Base-by-base conservation (phyloP, 2,329 filamentous ascomycete species). In the Colletotrichum orchidophilum region DNA sequence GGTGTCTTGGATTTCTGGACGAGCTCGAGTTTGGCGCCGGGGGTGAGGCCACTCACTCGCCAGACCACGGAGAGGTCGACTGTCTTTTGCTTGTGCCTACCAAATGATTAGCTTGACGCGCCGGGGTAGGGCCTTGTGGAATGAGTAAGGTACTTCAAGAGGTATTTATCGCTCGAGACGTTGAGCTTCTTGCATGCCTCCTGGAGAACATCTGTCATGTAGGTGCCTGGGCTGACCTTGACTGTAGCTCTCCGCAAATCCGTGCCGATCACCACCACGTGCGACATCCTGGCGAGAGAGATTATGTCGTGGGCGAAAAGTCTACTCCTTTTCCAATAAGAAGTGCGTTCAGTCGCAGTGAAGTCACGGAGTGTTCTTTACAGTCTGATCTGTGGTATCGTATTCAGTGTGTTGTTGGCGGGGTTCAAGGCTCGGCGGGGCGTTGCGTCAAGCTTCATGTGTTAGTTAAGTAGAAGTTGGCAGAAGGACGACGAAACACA, bases 11-110 rank as follows among this genome's bases (percentile, higher is more conserved):
- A 96, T 70, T 93, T 91, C 78, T 94, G 91, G 26, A 98, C 92
- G 60, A 99, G 93, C 79, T 98, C 95, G 70, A 99, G 90, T 79
- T 97, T 97, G 70, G 96, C 96, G 73, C 96, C 96, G 46, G 94
- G 89, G 13, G 88, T 87, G 6, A 99, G 91, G 60, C 95, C 94
- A 5, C 95, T 93, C 31, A 96, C 90, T 58, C 96, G 92, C 79
- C 95, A 94, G 52, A 94, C 92, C 66, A 94, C 88, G 7, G 95
- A 96, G 9, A 99, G 88, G 77, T 98, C 95, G 70, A 99, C 85
- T 39, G 90, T 87, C 78, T 96, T 97, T 81, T 96, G 93, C 79
- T 94, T 95, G 81, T 95, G 86, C 77, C 93, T 95, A 68, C 24
- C 60, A n/a, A n/a, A 39, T n/a, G 18, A 26, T 58, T 12, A 59